Conservation (phyloP, 1,284 basidiomycete species). For the Ustilago nuda region DNA sequence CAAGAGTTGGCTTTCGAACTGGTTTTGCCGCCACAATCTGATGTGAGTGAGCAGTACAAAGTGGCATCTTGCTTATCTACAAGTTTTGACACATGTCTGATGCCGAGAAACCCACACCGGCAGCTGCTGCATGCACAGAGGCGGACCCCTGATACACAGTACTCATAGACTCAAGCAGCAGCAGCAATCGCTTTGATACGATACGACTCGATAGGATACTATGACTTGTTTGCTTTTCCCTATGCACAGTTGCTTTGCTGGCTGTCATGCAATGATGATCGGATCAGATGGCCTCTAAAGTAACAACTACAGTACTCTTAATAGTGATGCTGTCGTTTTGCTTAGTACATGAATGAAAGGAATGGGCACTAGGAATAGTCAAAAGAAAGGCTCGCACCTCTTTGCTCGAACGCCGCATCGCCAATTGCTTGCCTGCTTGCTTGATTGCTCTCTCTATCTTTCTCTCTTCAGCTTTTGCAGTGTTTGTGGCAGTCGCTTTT, state of each 20-base stretch:
- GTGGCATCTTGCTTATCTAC: not conserved
- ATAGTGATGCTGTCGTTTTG: not conserved
- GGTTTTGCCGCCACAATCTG: not conserved
- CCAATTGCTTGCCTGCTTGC: not conserved
- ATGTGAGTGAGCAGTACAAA: not conserved
- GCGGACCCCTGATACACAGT: not conserved
- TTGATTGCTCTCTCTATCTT: not conserved
- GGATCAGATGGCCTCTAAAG: not conserved
- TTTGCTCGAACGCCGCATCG: slow-evolving; percentile 1
- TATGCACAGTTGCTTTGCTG: not conserved
- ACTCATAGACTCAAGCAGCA: too few species aligned
- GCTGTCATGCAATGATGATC: not conserved
- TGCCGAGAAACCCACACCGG: slow-evolving; percentile 1
- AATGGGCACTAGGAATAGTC: not conserved
- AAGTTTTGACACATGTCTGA: not conserved
- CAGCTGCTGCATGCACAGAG: too few species aligned
- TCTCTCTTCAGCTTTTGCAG: not conserved
- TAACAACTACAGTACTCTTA: not conserved
- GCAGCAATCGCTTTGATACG: too few species aligned
- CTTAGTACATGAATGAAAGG: slow-evolving; percentile 1
- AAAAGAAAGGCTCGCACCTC: slow-evolving; percentile 2
- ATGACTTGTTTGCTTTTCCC: not conserved
- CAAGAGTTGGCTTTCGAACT: not conserved
- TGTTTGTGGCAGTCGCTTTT: not conserved
- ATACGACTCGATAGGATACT: not conserved